These are phyloP conservation scores for Agaricales sp. DNA, from an alignment of 1,284 basidiomycete genomes.

Conservation along the genomic window DNA sequence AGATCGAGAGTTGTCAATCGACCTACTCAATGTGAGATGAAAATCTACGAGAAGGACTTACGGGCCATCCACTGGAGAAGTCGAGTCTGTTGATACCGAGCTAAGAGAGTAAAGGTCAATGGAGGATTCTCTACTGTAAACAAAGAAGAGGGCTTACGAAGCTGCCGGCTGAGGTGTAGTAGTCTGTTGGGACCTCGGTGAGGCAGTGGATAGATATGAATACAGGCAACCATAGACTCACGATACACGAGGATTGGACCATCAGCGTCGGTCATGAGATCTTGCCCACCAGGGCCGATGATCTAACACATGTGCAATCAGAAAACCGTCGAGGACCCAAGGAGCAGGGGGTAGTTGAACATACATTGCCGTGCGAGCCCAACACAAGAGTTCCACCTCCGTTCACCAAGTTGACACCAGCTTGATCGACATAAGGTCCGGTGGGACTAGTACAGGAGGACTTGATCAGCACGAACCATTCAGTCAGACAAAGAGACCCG, in stretches of 20 bases:
- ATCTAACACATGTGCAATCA: conserved; percentile 20
- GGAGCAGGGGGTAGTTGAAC: conserved; percentile 3
- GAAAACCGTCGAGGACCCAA: not conserved
- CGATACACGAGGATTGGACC: conserved; percentile 32
- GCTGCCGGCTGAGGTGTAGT: conserved; percentile 33
- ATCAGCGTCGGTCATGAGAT: conserved; percentile 25
- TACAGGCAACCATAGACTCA: conserved; percentile 15
- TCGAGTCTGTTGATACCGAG: conserved; percentile 37
- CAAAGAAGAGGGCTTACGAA: conserved; percentile 21
- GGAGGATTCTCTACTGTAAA: not conserved
- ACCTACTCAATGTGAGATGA: not conserved
- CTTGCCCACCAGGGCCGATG: conserved; percentile 36
- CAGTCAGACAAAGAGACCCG: not conserved
- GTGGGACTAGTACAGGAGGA: conserved; percentile 13
- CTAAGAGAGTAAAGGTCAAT: conserved; percentile 15
- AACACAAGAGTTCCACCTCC: conserved; percentile 48
- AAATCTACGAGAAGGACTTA: conserved; percentile 11
- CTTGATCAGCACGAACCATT: conserved; percentile 13
- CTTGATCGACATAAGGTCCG: conserved; percentile 37
- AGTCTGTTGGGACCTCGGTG: conserved; percentile 24
- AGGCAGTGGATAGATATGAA: conserved; percentile 12
- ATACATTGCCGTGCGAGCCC: conserved; percentile 31
- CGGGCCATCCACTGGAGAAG: conserved; percentile 29
- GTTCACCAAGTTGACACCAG: conserved; percentile 31
- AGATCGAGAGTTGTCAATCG: not conserved